Percentiles rank a stretch among this genome's conserved stretches.
Evolutionary conservation across 2,329 filamentous ascomycete species (phyloP).

Genomic region (Sporothrix protearum): DNA sequence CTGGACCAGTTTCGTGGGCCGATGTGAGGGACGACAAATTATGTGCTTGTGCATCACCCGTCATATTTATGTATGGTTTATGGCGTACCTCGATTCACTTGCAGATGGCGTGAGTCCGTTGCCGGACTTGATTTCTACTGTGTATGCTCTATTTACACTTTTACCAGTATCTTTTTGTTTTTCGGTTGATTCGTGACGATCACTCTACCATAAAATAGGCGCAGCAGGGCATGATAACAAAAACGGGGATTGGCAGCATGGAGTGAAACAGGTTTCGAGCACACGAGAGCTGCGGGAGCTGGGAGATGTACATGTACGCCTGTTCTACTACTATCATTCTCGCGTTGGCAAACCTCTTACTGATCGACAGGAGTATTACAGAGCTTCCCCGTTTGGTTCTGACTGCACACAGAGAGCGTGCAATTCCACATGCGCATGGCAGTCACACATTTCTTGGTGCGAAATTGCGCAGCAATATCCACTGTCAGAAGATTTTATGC

Average conservation of each 20-base stretch:
- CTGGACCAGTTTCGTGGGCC: constrained; percentile 57
- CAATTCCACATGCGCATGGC: constrained; percentile 4
- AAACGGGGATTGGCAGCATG: neutral
- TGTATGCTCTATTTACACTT: neutral
- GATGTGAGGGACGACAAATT: constrained; percentile 35
- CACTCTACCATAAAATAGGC: constrained; percentile 1
- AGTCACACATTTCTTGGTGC: neutral
- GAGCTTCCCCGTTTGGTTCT: neutral
- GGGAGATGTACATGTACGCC: neutral
- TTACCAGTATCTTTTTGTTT: neutral
- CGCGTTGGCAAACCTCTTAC: neutral
- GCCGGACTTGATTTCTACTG: neutral
- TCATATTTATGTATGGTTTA: neutral
- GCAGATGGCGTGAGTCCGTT: neutral
- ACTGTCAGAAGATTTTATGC: constrained; percentile 2
- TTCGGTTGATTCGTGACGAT: neutral
- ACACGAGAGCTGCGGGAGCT: neutral
- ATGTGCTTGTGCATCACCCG: neutral
- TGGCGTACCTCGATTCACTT: neutral
- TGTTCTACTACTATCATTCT: neutral
- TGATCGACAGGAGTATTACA: constrained; percentile 1
- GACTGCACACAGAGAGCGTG: neutral
- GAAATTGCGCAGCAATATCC: constrained; percentile 13
- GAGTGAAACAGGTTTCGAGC: neutral
- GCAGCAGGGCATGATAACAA: neutral